Evolutionary conservation across 1,284 basidiomycete species (phyloP).

Genomic region (Rhodotorula mucilaginosa): DNA sequence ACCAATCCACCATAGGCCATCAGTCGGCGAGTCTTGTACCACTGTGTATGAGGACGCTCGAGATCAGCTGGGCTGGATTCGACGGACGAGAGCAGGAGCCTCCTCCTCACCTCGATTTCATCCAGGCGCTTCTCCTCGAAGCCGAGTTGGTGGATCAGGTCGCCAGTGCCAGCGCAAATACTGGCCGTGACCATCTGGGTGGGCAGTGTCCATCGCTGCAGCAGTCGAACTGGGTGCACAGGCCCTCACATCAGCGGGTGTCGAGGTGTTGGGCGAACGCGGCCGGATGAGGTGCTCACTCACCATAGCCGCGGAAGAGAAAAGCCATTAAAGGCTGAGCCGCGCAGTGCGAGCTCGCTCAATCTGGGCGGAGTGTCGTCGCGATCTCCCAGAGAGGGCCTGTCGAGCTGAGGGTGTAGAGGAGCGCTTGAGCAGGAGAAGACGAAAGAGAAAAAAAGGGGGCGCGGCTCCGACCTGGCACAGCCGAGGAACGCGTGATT

Average conservation of each 20-base stretch:
- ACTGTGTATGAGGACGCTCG: conserved; percentile 14
- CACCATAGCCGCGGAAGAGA: conserved; percentile 30
- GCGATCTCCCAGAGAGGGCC: neutral
- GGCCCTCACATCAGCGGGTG: neutral
- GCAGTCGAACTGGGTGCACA: conserved; percentile 15
- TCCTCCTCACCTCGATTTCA: conserved; percentile 24
- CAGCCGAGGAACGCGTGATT: neutral
- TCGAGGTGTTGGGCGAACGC: no score
- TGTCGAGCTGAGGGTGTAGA: conserved; percentile 5
- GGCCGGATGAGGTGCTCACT: neutral
- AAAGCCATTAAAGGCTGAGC: conserved; percentile 22
- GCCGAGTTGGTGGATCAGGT: conserved; percentile 31
- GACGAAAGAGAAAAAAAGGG: neutral
- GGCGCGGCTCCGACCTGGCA: neutral
- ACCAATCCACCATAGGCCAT: conserved; percentile 36
- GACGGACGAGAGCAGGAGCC: neutral
- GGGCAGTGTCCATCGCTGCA: conserved; percentile 36
- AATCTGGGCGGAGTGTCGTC: conserved; percentile 1
- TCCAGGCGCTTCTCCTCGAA: conserved; percentile 17
- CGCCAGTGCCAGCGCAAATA: conserved; percentile 19
- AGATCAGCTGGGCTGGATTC: neutral
- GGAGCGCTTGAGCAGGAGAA: no score
- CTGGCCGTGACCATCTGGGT: conserved; percentile 42
- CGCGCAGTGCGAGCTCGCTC: neutral
- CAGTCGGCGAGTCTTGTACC: conserved; percentile 36